phyloP scores from a whole-genome alignment of 495 filamentous ascomycete species.

The Oleoguttula mirabilis region DNA sequence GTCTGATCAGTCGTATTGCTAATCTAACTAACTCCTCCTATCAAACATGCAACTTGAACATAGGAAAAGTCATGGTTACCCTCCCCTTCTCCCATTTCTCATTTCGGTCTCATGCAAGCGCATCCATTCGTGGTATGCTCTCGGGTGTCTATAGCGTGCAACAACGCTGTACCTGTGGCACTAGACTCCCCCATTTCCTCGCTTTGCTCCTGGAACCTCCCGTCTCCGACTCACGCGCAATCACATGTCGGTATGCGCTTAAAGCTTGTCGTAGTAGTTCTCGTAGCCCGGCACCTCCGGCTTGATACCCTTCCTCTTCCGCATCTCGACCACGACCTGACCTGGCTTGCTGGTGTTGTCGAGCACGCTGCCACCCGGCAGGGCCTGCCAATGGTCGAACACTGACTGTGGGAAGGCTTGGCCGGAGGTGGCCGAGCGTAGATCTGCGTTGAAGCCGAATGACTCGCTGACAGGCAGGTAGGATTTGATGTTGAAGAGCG shows the following conservation, averaged over 20 bases:
- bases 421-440: constrained; percentile 81
- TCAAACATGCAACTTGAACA: no score
- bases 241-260: constrained; percentile 4
- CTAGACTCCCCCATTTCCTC: no score
- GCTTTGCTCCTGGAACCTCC: no score
- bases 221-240: no score
- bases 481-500: constrained; percentile 98
- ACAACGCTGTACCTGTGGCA: no score
- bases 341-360: constrained; percentile 79
- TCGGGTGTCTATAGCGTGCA: no score
- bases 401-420: constrained; percentile 98
- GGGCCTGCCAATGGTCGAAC: constrained; percentile 95
- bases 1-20: no score
- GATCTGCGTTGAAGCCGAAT: constrained; percentile 98
- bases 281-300: constrained; percentile 74
- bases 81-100: no score
- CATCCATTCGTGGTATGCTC: no score
- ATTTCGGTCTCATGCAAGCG: no score
- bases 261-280: constrained; percentile 40
- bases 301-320: constrained; percentile 99
- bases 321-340: constrained; percentile 72
- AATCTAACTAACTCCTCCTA: no score
- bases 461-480: constrained; percentile 99
- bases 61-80: no score
- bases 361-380: constrained; percentile 87